Percentiles rank a stretch among this genome's conserved stretches.
phyloP scores from a whole-genome alignment of 495 filamentous ascomycete genomes.

The Aspergillus biplanus region DNA sequence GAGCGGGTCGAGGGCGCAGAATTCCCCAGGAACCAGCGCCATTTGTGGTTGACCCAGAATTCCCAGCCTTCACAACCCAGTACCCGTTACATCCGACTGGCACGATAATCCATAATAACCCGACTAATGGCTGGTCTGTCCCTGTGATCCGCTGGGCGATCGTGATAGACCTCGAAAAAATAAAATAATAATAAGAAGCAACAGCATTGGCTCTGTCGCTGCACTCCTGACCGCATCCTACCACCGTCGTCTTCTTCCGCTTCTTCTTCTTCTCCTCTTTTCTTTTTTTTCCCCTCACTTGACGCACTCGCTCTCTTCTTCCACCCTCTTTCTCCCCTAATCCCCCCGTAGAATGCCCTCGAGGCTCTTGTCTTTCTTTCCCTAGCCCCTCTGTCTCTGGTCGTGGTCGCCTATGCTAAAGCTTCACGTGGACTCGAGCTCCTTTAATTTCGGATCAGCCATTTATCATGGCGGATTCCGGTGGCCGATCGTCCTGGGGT shows the following conservation, averaged over 20 bases:
- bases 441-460: conserved; percentile 32
- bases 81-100: conserved; percentile 23
- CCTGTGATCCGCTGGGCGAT: not conserved
- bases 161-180: not conserved
- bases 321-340: not conserved
- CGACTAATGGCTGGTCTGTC: not conserved
- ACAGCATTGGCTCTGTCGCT: not conserved
- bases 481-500: conserved; percentile 43
- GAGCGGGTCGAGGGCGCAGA: not conserved
- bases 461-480: conserved; percentile 40
- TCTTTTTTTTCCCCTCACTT: not conserved
- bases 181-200: not conserved
- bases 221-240: not conserved
- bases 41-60: not conserved
- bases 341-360: not conserved
- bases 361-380: conserved; percentile 35
- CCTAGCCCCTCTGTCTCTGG: conserved; percentile 30
- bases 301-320: conserved; percentile 4
- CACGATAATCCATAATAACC: not conserved
- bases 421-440: conserved; percentile 30
- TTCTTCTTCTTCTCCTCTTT: not conserved
- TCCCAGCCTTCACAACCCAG: not conserved
- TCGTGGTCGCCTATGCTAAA: conserved; percentile 40
- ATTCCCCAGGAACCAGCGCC: not conserved
- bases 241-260: not conserved